phyloP scores from a whole-genome alignment of 1,284 basidiomycete genomes.

The Ceratobasidium sp. region DNA sequence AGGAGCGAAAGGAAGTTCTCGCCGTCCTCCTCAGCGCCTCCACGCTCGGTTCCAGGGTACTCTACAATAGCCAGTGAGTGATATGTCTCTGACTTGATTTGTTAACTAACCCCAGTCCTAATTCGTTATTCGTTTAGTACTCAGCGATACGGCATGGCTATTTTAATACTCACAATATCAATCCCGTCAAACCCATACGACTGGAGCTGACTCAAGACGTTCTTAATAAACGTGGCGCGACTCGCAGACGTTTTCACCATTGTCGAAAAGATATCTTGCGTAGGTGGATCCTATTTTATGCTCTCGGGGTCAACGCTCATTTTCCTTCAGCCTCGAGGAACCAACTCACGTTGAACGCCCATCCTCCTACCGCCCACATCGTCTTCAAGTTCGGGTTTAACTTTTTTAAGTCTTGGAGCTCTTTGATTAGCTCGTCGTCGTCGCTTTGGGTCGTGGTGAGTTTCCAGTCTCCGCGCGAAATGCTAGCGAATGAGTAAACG shows the following conservation, averaged over 20 bases:
- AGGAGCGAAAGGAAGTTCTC: slow-evolving; percentile 37
- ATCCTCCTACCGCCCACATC: slow-evolving; percentile 42
- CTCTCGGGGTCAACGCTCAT: background rate
- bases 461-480: slow-evolving; percentile 29
- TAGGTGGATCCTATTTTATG: slow-evolving; percentile 22
- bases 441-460: slow-evolving; percentile 16
- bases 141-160: background rate
- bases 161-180: slow-evolving; percentile 34
- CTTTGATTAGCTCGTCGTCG: slow-evolving; percentile 23
- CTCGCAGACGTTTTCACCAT: slow-evolving; percentile 14
- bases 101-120: slow-evolving; percentile 27
- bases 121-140: background rate
- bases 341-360: slow-evolving; percentile 37
- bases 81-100: too few relatives aligned
- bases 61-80: slow-evolving; percentile 1
- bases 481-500: slow-evolving; percentile 38
- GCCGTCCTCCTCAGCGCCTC: slow-evolving; percentile 31
- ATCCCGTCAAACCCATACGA: slow-evolving; percentile 37
- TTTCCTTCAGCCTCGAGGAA: background rate
- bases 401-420: slow-evolving; percentile 31
- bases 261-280: slow-evolving; percentile 26
- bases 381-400: slow-evolving; percentile 34
- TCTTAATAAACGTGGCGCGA: slow-evolving; percentile 34
- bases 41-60: slow-evolving; percentile 38
- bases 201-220: slow-evolving; percentile 24